Conservation (phyloP, 805 yeast genomes). For the Kluyveromyces starmeri region DNA sequence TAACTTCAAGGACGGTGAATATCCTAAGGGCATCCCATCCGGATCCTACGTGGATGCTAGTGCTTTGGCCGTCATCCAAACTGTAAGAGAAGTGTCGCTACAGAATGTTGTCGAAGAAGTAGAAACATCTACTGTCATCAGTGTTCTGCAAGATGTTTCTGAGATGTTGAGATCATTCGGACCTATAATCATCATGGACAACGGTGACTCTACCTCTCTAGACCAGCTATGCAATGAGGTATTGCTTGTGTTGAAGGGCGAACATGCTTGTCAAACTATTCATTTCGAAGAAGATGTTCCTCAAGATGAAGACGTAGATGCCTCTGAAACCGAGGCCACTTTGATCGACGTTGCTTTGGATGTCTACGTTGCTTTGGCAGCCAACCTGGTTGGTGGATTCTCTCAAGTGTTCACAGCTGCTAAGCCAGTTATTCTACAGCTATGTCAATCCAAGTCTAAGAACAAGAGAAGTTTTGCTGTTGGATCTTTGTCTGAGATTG, state of each 20-base stretch:
- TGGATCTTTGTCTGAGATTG: constrained; percentile 87
- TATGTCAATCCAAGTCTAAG: constrained; percentile 53
- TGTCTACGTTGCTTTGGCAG: constrained; percentile 67
- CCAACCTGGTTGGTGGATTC: constrained; percentile 74
- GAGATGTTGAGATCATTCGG: constrained; percentile 67
- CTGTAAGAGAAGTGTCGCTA: constrained; percentile 60
- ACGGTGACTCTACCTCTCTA: constrained; percentile 46
- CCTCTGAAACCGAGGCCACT: constrained; percentile 54
- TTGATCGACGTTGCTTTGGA: constrained; percentile 81
- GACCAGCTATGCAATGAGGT: constrained; percentile 65
- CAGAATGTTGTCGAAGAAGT: constrained; percentile 65
- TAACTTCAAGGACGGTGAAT: constrained; percentile 39
- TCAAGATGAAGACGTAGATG: constrained; percentile 46
- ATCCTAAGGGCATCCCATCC: constrained; percentile 57
- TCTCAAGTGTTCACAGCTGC: constrained; percentile 60
- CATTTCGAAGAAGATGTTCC: constrained; percentile 58
- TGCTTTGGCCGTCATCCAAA: constrained; percentile 49
- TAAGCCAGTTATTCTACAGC: constrained; percentile 51
- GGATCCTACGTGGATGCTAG: constrained; percentile 51
- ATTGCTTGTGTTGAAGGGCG: constrained; percentile 65
- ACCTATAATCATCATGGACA: constrained; percentile 53
- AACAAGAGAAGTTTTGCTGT: constrained; percentile 74
- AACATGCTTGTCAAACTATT: constrained; percentile 75
- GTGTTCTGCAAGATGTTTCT: constrained; percentile 64
- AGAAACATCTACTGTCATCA: constrained; percentile 72